phyloP scores from a whole-genome alignment of 768 basidiomycete species.

The Fibroporia radiculosa region DNA sequence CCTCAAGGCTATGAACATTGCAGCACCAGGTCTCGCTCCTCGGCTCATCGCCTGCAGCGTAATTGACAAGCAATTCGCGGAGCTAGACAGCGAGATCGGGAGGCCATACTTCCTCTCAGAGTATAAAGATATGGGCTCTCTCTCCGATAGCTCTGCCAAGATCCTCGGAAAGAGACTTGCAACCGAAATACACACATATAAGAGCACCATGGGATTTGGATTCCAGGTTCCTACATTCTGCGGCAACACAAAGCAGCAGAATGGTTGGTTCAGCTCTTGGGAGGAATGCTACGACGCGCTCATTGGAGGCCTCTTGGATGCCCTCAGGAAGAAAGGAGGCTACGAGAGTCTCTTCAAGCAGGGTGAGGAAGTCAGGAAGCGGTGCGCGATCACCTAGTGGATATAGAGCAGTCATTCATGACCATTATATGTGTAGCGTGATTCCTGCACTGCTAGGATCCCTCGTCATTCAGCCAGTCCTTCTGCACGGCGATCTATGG shows the following conservation, averaged over 20 bases:
- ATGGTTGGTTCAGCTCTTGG: conserved; percentile 72
- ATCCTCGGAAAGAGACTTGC: conserved; percentile 56
- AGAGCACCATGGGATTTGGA: conserved; percentile 53
- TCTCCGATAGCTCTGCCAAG: conserved; percentile 39
- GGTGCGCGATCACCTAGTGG: conserved; percentile 27
- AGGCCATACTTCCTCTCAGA: conserved; percentile 66
- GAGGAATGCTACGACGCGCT: conserved; percentile 57
- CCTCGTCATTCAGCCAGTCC: conserved; percentile 53
- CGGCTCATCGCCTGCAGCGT: conserved; percentile 43
- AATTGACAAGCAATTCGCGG: conserved; percentile 18
- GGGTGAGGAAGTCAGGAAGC: conserved; percentile 40
- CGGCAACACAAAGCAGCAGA: conserved; percentile 59
- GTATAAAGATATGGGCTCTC: conserved; percentile 50
- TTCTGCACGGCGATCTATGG: conserved; percentile 80
- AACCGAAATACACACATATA: conserved; percentile 52
- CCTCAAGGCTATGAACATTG: conserved; percentile 49
- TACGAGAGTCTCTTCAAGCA: conserved; percentile 42
- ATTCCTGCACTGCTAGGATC: conserved; percentile 61
- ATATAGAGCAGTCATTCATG: neutral
- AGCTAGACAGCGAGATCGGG: conserved; percentile 25
- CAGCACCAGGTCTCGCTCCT: conserved; percentile 66
- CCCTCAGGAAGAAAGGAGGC: conserved; percentile 33
- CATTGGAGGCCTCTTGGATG: conserved; percentile 49
- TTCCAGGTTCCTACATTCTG: conserved; percentile 73
- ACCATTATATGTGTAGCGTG: conserved; percentile 36